phyloP scores from a whole-genome alignment of 2,329 filamentous ascomycete species.

The Colletotrichum abscissum region DNA sequence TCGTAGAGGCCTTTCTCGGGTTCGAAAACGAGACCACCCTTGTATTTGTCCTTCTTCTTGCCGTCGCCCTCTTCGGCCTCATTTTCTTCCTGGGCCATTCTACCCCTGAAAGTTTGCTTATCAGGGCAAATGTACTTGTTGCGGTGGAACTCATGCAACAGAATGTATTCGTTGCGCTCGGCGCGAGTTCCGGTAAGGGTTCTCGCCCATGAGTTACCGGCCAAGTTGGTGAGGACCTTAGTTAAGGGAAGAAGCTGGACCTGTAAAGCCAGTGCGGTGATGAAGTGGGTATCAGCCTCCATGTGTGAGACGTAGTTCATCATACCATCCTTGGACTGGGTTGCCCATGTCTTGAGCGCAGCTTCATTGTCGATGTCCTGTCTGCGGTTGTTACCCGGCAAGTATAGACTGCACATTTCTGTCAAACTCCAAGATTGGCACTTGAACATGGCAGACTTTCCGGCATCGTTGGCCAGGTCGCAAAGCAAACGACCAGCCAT shows the following conservation, averaged over 20 bases:
- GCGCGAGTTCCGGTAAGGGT: conserved; percentile 95
- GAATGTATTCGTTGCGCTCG: conserved; percentile 98
- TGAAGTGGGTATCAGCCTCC: conserved; percentile 95
- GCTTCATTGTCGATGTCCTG: conserved; percentile 90
- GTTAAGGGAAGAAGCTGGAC: conserved; percentile 94
- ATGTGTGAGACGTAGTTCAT: conserved; percentile 95
- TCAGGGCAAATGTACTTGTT: conserved; percentile 99
- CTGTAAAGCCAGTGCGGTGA: conserved; percentile 88
- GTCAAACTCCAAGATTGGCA: conserved; percentile 98
- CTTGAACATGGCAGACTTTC: conserved; percentile 96
- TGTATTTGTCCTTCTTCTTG: conserved; percentile 99
- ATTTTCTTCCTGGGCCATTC: conserved; percentile 76
- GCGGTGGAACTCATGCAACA: conserved; percentile 94
- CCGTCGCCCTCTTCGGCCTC: conserved; percentile 77
- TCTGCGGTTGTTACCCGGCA: conserved; percentile 77
- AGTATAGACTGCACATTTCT: conserved; percentile 95
- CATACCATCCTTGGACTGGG: conserved; percentile 80
- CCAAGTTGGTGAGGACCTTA: conserved; percentile 94
- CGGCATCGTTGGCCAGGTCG: conserved; percentile 94
- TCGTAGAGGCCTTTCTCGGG: conserved; percentile 98
- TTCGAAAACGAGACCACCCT: conserved; percentile 97
- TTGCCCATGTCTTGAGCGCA: conserved; percentile 88
- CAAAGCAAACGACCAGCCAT: conserved; percentile 91
- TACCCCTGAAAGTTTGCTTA: conserved; percentile 85
- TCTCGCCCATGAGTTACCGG: conserved; percentile 97